These are phyloP conservation scores for Parastagonospora avenae DNA, from an alignment of 2,329 filamentous ascomycete genomes.

Conservation along the genomic window DNA sequence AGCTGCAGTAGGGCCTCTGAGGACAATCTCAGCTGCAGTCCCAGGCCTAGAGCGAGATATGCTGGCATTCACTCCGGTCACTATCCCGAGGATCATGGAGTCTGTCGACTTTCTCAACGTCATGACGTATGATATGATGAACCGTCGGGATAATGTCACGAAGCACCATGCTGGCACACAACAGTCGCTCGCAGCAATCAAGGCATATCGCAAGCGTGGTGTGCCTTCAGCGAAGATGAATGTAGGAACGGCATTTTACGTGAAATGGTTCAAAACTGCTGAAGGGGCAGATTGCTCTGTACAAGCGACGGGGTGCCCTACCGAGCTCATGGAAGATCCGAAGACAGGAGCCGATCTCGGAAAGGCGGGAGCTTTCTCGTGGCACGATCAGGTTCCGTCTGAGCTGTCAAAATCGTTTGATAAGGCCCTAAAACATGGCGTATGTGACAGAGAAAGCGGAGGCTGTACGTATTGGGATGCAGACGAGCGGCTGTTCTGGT, in stretches of 20 bases:
- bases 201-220: slow-evolving; percentile 64
- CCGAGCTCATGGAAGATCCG: slow-evolving; percentile 64
- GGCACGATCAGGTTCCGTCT: slow-evolving; percentile 31
- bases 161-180: slow-evolving; percentile 67
- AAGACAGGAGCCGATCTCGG: slow-evolving; percentile 65
- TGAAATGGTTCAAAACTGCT: slow-evolving; percentile 66
- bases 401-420: slow-evolving; percentile 62
- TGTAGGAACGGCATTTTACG: slow-evolving; percentile 70
- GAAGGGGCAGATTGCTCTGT: slow-evolving; percentile 52
- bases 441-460: slow-evolving; percentile 62
- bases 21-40: slow-evolving; percentile 69
- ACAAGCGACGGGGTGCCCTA: slow-evolving; percentile 64
- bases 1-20: slow-evolving; percentile 59
- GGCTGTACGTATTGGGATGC: slow-evolving; percentile 73
- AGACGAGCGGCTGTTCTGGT: slow-evolving; percentile 68
- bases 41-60: slow-evolving; percentile 68
- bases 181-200: slow-evolving; percentile 60
- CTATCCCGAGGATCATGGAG: slow-evolving; percentile 62
- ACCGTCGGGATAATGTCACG: slow-evolving; percentile 67
- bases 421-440: slow-evolving; percentile 58
- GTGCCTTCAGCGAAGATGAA: slow-evolving; percentile 61
- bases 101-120: slow-evolving; percentile 71
- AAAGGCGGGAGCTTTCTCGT: slow-evolving; percentile 62
- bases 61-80: slow-evolving; percentile 65
- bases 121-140: slow-evolving; percentile 76